Evolutionary conservation across 306 rosid species (phyloP), one percentile per base, ranked within the genome.

Genomic region (Glycine latifolia): DNA sequence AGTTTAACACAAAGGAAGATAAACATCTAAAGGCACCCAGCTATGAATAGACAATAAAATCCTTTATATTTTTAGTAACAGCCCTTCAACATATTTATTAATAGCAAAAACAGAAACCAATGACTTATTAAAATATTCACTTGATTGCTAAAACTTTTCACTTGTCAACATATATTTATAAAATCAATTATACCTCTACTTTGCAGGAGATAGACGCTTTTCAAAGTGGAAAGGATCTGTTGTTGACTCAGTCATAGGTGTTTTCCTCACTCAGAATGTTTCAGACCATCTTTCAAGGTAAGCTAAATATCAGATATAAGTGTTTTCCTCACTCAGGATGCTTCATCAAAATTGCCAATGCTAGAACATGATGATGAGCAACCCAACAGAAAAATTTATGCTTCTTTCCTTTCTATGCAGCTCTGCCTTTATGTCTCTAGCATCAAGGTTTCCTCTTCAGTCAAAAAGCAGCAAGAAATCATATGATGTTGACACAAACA

Each of bases 211-310:
- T 83, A 91, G 99, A 68, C 91, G 96, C 53, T 95, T 95, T 86
- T 95, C 99, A 26, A 87, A 73, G 76, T 93, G 99, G 99, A 95
- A 95, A 91, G 99, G 99, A 76, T 93, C 98, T 48, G 99, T 91
- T 44, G 97, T 95, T 76, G 99, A 95, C 83, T 95, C 99, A 3
- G 97, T 95, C 61, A 86, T 95, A 37, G 98, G 98, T 46, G 98
- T 95, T 84, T 95, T 90, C 82, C 98, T 93, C 69, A 95, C 99
- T 74, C 97, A 95, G 73, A 95, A 95, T 88, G 99, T 95, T 81
- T 90, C 99, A 33, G 99, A 95, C 81, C 98, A 95, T 86, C 93
- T 95, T 70, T 95, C 99, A 52, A 95, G 98, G 99, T 93, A 87
- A 71, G 67, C 74, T 78, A 76, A 62, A 50, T 6, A 77, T 46